phyloP scores from a whole-genome alignment of 768 basidiomycete species.

The Boletus rufocinnamomeus region DNA sequence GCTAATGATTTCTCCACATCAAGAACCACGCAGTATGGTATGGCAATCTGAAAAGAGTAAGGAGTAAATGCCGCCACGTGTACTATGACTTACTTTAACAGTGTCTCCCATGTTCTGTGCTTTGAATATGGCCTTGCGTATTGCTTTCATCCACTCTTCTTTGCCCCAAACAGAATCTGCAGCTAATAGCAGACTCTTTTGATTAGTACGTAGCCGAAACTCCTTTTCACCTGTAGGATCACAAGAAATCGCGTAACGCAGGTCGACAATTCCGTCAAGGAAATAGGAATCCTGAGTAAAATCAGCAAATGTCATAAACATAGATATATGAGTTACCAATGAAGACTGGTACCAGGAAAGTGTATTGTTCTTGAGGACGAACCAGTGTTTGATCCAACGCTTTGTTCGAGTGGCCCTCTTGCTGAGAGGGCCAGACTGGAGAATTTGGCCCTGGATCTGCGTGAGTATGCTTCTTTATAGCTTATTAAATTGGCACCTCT shows the following conservation, averaged over 20 bases:
- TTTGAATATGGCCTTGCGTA: slow-evolving; percentile 93
- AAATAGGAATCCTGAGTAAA: slow-evolving; percentile 88
- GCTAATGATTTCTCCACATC: slow-evolving; percentile 87
- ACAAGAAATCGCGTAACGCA: slow-evolving; percentile 90
- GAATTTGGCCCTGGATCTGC: slow-evolving; percentile 71
- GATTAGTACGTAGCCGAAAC: slow-evolving; percentile 81
- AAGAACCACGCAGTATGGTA: slow-evolving; percentile 86
- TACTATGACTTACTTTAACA: slow-evolving; percentile 66
- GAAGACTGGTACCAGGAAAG: slow-evolving; percentile 92
- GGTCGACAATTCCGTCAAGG: slow-evolving; percentile 91
- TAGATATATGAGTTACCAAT: slow-evolving; percentile 53
- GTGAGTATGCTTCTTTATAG: slow-evolving; percentile 12
- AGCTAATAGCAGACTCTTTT: slow-evolving; percentile 68
- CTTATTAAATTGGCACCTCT: slow-evolving; percentile 57
- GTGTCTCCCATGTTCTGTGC: slow-evolving; percentile 95
- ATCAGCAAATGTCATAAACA: slow-evolving; percentile 7
- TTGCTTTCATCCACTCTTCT: slow-evolving; percentile 95
- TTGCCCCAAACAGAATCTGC: slow-evolving; percentile 82
- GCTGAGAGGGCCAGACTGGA: slow-evolving; percentile 88
- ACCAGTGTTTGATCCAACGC: slow-evolving; percentile 95
- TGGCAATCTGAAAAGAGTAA: slow-evolving; percentile 68
- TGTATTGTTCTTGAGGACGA: slow-evolving; percentile 92
- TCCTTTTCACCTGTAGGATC: slow-evolving; percentile 77
- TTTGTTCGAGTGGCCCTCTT: slow-evolving; percentile 90
- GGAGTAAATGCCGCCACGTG: background rate